Base-by-base conservation (phyloP, 108 stramenopile species). In the Cyclotella baltica region DNA sequence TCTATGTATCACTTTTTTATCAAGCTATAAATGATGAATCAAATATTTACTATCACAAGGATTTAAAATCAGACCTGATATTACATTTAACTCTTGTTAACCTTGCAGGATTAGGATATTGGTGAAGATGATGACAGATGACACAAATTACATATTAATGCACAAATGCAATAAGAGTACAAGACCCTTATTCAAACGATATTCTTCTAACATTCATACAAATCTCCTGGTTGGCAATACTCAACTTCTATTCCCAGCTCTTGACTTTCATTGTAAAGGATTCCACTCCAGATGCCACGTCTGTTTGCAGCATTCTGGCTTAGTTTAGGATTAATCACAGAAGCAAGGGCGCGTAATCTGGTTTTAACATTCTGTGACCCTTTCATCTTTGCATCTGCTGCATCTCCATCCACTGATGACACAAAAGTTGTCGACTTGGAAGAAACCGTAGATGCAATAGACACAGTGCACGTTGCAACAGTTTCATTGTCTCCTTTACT, bases 231-330 rank as follows among this genome's bases (percentile, higher is more conserved):
- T 23, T 47, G 43, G 15, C 65, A 38, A 31, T 52, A 68, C 30
- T 68, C 67, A 5, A 68, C 50, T 25, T 68, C 67, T 0, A 68
- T 51, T 19, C 51, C 47, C 33, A 53, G 31, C 51, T 53, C 67
- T 27, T 48, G 43, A 3, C 28, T 34, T 19, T 47, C 33, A 25
- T 35, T 33, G 3, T 53, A 48, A 28, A 50, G 53, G 30, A 22
- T 25, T 28, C 67, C 67, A 11, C 67, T 35, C 67, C 67, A 68
- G 23, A 68, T 33, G 27, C 67, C 67, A 2, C 33, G 46, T 10
- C 67, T 1, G 30, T 53, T 53, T 16, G 13, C 34, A 48, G 53
- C 38, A 16, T 52, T 68, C 30, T 34, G 27, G 53, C 27, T 31
- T 18, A 68, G 20, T 33, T 19, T 50, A 20, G 50, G 67, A 31